Conservation (phyloP, 2,329 filamentous ascomycete species). For the Beauveria brongniartii region DNA sequence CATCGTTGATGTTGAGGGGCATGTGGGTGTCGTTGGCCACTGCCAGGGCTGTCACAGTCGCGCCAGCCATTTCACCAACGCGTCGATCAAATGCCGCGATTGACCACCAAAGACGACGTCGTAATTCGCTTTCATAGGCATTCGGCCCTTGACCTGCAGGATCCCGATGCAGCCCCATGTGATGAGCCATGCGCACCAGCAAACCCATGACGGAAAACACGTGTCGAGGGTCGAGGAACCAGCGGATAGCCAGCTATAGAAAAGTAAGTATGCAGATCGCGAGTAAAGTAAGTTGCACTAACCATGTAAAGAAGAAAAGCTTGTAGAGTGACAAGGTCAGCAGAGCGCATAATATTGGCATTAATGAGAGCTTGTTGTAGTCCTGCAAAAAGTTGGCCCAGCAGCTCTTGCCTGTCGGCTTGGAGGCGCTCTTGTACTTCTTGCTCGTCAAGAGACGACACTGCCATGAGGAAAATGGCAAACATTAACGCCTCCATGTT, state of each 20-base stretch:
- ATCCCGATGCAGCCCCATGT: conserved; percentile 62
- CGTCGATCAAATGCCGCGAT: conserved; percentile 61
- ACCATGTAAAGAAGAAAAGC: conserved; percentile 61
- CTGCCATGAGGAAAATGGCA: conserved; percentile 51
- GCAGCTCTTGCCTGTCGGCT: conserved; percentile 41
- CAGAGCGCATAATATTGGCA: conserved; percentile 57
- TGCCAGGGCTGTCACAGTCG: conserved; percentile 47
- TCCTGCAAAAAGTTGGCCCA: conserved; percentile 47
- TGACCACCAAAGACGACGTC: conserved; percentile 68
- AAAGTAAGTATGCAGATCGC: conserved; percentile 5
- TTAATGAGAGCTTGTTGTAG: conserved; percentile 58
- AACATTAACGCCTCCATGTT: conserved; percentile 62
- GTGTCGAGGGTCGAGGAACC: conserved; percentile 48
- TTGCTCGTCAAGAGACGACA: conserved; percentile 49
- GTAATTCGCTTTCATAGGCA: conserved; percentile 59
- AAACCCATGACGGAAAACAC: conserved; percentile 49
- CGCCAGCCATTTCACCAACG: conserved; percentile 57
- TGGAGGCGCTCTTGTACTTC: conserved; percentile 48
- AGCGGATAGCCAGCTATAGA: conserved; percentile 37
- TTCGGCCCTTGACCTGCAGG: conserved; percentile 41
- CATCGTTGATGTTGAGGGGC: conserved; percentile 55
- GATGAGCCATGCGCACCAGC: conserved; percentile 58
- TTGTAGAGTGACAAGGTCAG: conserved; percentile 58
- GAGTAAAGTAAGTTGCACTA: not conserved
- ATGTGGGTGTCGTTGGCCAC: conserved; percentile 46